Conservation (phyloP, 148 eudicot genomes). For the Rhododendron molle region DNA sequence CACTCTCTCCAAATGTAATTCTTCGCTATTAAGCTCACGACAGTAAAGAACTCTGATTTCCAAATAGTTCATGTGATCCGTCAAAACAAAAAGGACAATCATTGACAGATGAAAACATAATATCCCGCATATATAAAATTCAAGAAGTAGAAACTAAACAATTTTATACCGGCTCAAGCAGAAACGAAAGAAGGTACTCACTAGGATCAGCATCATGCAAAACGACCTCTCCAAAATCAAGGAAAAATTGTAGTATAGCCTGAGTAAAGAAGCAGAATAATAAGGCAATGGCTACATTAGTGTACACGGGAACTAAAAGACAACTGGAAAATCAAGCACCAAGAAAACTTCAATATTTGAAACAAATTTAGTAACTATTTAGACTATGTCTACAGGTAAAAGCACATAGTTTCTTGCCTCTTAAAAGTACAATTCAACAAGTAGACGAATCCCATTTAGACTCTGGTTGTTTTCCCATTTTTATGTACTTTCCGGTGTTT, state of each 20-base stretch:
- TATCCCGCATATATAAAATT: background rate
- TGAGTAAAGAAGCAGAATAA: slow-evolving; percentile 31
- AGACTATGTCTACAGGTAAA: background rate
- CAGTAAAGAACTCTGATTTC: too few relatives aligned
- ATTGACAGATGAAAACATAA: background rate
- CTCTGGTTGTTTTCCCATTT: background rate
- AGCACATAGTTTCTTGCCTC: background rate
- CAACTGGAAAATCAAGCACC: background rate
- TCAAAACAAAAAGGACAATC: too few relatives aligned
- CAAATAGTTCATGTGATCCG: too few relatives aligned
- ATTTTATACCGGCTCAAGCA: slow-evolving; percentile 80
- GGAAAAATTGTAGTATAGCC: slow-evolving; percentile 92
- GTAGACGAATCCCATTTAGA: background rate
- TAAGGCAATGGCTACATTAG: slow-evolving; percentile 3
- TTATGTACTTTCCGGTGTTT: background rate
- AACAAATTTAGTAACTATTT: background rate
- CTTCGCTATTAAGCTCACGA: too few relatives aligned
- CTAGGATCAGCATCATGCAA: slow-evolving; percentile 97
- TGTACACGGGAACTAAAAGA: background rate
- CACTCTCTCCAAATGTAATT: too few relatives aligned
- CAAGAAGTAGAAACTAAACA: background rate
- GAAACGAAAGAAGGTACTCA: slow-evolving; percentile 70
- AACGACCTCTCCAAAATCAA: slow-evolving; percentile 84
- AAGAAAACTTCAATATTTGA: background rate
- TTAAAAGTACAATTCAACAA: background rate